A percentile compares a stretch with the other conserved stretches of the same genome.
These are phyloP conservation scores for Yarrowia sp. DNA, from an alignment of 805 yeast genomes.

Conservation along the genomic window DNA sequence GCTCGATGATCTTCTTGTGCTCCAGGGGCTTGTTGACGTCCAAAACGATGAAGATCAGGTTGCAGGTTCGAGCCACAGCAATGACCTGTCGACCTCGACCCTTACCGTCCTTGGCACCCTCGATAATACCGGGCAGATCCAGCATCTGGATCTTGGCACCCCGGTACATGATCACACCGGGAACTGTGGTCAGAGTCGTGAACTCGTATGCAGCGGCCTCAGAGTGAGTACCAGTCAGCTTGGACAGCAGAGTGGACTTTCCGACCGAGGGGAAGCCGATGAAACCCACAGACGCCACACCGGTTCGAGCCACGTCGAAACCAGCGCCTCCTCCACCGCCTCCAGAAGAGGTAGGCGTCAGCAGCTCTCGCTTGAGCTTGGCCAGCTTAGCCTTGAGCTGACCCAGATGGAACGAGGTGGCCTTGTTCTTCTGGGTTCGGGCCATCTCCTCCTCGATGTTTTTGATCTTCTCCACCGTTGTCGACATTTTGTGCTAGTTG, in stretches of 20 bases:
- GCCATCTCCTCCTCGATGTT: slow-evolving; percentile 95
- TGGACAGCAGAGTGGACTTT: slow-evolving; percentile 67
- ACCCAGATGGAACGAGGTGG: slow-evolving; percentile 96
- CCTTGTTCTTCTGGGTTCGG: slow-evolving; percentile 95
- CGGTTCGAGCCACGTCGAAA: slow-evolving; percentile 98
- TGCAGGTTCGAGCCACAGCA: slow-evolving; percentile 98
- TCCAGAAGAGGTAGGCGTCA: slow-evolving; percentile 64
- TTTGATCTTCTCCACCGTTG: slow-evolving; percentile 26
- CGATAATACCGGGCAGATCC: slow-evolving; percentile 94
- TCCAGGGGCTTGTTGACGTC: slow-evolving; percentile 96
- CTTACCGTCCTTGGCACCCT: slow-evolving; percentile 97
- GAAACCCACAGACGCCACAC: slow-evolving; percentile 95
- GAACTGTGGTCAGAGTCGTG: slow-evolving; percentile 95
- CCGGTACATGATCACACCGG: slow-evolving; percentile 91
- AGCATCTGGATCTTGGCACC: slow-evolving; percentile 99
- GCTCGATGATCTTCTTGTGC: slow-evolving; percentile 90
- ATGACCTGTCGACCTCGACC: slow-evolving; percentile 98
- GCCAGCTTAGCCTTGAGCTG: slow-evolving; percentile 96
- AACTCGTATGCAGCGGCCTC: slow-evolving; percentile 98
- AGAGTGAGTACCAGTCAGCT: slow-evolving; percentile 91
- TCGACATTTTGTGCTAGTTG: slow-evolving; percentile 8
- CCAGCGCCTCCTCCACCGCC: slow-evolving; percentile 93
- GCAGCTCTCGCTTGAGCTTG: slow-evolving; percentile 85
- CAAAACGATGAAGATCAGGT: slow-evolving; percentile 84
- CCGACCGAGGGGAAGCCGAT: slow-evolving; percentile 98